A percentile compares a stretch with the other conserved stretches of the same genome.
These are phyloP conservation scores for Pelargonium myrrhifolium DNA, from an alignment of 441 rosid species.

Conservation along the genomic window DNA sequence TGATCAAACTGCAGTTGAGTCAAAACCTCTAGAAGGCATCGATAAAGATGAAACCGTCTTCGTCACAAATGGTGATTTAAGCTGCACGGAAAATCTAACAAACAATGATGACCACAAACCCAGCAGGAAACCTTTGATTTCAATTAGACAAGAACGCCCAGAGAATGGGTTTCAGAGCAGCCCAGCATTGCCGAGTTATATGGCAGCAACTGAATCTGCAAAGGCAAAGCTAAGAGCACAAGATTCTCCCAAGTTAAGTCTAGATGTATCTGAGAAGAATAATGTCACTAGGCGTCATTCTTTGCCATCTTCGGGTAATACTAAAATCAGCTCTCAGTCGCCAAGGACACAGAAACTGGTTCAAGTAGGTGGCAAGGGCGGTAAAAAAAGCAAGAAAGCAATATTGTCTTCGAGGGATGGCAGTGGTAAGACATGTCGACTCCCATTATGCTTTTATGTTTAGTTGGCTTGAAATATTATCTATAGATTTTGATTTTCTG, in stretches of 20 bases:
- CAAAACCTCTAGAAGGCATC: conserved; percentile 32
- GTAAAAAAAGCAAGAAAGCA: conserved; percentile 54
- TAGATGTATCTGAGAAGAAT: conserved; percentile 56
- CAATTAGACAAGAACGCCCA: conserved; percentile 46
- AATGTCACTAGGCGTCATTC: conserved; percentile 60
- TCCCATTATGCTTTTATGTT: conserved; percentile 5
- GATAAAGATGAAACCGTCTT: conserved; percentile 37
- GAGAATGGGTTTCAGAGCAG: conserved; percentile 62
- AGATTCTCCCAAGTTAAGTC: conserved; percentile 63
- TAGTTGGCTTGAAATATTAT: background rate
- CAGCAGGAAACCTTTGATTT: conserved; percentile 39
- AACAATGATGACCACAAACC: conserved; percentile 48
- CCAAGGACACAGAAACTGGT: conserved; percentile 63
- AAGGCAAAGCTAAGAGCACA: conserved; percentile 85
- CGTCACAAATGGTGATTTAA: conserved; percentile 34
- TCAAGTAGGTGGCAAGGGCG: conserved; percentile 47
- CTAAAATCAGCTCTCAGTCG: conserved; percentile 65
- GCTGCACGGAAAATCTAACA: conserved; percentile 35
- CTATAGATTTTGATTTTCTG: background rate
- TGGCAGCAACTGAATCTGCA: conserved; percentile 92
- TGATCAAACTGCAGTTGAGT: conserved; percentile 32
- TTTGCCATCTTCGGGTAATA: conserved; percentile 57
- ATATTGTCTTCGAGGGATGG: conserved; percentile 49
- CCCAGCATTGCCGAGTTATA: conserved; percentile 81
- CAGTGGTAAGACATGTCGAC: conserved; percentile 38